These are phyloP conservation scores for Mantamonas sphyraenae DNA, from an alignment of 78 protist genomes.

Conservation along the genomic window DNA sequence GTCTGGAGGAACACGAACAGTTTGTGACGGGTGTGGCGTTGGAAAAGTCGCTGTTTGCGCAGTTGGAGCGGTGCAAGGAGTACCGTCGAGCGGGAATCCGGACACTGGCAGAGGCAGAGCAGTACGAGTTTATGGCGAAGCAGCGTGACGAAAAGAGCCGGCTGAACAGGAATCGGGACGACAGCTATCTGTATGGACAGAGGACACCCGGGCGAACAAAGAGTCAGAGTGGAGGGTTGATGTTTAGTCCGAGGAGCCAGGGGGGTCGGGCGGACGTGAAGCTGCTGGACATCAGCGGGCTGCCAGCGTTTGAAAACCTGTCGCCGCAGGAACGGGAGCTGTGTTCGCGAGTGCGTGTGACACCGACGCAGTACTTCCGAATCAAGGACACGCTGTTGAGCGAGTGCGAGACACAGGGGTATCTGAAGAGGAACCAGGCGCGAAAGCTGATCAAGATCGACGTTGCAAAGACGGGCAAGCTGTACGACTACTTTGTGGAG, in stretches of 20 bases:
- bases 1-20: slow-evolving; percentile 23
- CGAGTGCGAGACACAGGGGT: not conserved
- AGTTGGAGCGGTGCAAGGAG: slow-evolving; percentile 2
- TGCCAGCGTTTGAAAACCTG: not conserved
- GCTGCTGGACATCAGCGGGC: not conserved
- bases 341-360: not conserved
- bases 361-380: not conserved
- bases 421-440: not conserved
- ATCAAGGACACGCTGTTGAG: not conserved
- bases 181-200: no score
- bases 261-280: not conserved
- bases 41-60: not conserved
- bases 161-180: not conserved
- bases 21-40: not conserved
- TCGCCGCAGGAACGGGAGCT: not conserved
- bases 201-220: no score
- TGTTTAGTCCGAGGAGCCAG: no score
- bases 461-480: not conserved
- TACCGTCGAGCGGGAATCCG: not conserved
- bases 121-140: not conserved
- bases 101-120: not conserved
- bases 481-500: not conserved
- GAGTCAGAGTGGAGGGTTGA: no score
- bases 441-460: not conserved
- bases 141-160: not conserved